Conservation (phyloP, 331 rosid genomes). For the Quercus tomentella region DNA sequence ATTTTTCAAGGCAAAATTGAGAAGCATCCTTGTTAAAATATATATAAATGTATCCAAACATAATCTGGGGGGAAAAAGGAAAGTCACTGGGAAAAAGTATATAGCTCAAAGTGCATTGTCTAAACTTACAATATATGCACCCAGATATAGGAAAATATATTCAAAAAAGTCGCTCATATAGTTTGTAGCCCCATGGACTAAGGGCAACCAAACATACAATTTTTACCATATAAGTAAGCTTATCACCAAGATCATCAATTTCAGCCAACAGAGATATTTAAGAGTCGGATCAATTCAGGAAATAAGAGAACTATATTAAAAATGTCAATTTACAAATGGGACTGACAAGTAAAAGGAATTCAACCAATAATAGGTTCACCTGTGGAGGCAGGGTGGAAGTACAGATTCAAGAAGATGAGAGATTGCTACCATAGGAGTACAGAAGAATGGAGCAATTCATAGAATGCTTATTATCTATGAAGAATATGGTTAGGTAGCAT, state of each 20-base stretch:
- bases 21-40: not conserved
- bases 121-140: not conserved
- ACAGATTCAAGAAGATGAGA: not conserved
- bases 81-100: not conserved
- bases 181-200: not conserved
- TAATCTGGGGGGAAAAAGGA: not conserved
- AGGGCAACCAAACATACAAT: not conserved
- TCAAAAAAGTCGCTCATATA: not conserved
- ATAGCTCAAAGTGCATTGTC: not conserved
- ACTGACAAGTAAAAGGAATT: not conserved
- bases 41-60: not conserved
- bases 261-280: not conserved
- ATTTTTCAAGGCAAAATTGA: constrained; percentile 1
- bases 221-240: not conserved
- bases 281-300: not conserved
- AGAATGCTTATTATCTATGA: not conserved
- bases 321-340: not conserved
- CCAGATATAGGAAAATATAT: not conserved
- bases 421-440: not conserved
- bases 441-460: not conserved
- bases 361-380: not conserved
- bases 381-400: too few relatives aligned
- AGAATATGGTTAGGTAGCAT: not conserved
- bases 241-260: not conserved
- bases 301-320: not conserved